These are phyloP conservation scores for Malus fusca DNA, from an alignment of 306 rosid genomes.

Conservation along the genomic window DNA sequence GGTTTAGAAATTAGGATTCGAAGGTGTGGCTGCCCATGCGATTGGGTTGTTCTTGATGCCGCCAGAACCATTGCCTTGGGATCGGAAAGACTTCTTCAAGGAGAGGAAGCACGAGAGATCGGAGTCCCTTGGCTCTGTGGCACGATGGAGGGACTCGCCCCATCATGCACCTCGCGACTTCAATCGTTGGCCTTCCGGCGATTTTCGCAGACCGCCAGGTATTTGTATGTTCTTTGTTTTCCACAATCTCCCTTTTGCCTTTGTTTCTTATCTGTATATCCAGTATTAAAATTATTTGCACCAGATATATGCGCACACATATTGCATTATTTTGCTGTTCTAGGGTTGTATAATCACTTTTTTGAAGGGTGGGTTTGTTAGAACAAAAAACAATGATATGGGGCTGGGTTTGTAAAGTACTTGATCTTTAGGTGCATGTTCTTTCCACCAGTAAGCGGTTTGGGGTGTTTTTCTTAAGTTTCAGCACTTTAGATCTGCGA, in stretches of 20 bases:
- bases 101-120: constrained; percentile 98
- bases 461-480: not conserved
- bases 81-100: constrained; percentile 94
- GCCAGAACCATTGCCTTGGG: constrained; percentile 97
- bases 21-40: constrained; percentile 64
- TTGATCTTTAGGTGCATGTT: not conserved
- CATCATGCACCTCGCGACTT: constrained; percentile 65
- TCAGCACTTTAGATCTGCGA: constrained; percentile 14
- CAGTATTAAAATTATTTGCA: not conserved
- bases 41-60: constrained; percentile 87
- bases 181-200: constrained; percentile 74
- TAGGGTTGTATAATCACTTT: not conserved
- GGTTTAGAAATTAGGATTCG: not conserved
- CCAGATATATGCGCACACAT: not conserved
- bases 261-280: not conserved
- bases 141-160: constrained; percentile 91
- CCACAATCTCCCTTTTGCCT: not conserved
- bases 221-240: not conserved
- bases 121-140: constrained; percentile 68
- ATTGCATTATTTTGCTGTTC: not conserved
- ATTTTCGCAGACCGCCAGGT: constrained; percentile 81
- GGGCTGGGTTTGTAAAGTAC: not conserved
- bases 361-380: not conserved
- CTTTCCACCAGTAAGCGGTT: not conserved
- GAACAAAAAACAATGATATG: not conserved